phyloP scores from a whole-genome alignment of 2,329 filamentous ascomycete species.

The Nemania sp. region DNA sequence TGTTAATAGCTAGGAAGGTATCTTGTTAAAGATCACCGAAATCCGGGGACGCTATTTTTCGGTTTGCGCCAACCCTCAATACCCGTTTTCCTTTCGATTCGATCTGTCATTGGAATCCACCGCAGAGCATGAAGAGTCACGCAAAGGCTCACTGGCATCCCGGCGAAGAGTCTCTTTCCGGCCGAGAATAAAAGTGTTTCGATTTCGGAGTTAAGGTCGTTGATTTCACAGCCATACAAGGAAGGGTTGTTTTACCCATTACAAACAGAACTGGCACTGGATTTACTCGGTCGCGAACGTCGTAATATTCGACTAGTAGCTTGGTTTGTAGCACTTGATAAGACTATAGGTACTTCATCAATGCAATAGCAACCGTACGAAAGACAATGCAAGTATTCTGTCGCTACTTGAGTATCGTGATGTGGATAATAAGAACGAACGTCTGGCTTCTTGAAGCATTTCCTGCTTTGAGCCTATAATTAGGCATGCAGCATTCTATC shows the following conservation, averaged over 20 bases:
- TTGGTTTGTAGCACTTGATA: slow-evolving; percentile 33
- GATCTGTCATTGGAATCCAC: slow-evolving; percentile 34
- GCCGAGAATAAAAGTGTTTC: slow-evolving; percentile 36
- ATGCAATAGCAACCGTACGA: slow-evolving; percentile 24
- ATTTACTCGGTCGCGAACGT: slow-evolving; percentile 34
- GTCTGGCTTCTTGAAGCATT: background rate
- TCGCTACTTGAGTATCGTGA: background rate
- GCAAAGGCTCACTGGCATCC: slow-evolving; percentile 26
- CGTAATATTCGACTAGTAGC: slow-evolving; percentile 27
- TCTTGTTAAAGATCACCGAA: slow-evolving; percentile 18
- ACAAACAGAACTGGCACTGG: slow-evolving; percentile 33
- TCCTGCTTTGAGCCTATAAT: no score
- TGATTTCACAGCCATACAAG: slow-evolving; percentile 34
- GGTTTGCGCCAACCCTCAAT: slow-evolving; percentile 33
- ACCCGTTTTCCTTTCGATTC: slow-evolving; percentile 31
- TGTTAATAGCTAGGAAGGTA: slow-evolving; percentile 24
- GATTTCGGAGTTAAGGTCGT: slow-evolving; percentile 38
- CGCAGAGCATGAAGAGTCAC: slow-evolving; percentile 32
- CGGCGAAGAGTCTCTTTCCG: slow-evolving; percentile 21
- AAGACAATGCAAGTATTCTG: background rate
- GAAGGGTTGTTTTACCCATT: slow-evolving; percentile 24
- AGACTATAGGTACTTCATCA: slow-evolving; percentile 31
- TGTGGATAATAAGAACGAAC: background rate
- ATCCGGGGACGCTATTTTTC: slow-evolving; percentile 27
- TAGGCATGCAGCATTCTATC: no score